Conservation (phyloP, 1,284 basidiomycete species). For the Sparassis latifolia region DNA sequence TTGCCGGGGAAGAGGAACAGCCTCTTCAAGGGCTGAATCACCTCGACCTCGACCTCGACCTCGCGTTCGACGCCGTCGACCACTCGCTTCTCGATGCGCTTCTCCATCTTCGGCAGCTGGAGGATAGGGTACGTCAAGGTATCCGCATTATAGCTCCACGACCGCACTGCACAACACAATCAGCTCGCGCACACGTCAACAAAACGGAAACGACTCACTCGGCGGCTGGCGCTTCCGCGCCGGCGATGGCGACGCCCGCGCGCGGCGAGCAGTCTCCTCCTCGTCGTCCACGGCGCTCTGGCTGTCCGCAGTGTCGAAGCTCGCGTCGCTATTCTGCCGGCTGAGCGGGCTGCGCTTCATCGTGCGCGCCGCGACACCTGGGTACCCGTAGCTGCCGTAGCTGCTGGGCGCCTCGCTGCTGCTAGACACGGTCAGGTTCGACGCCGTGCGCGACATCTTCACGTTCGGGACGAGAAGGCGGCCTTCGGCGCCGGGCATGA, state of each 20-base stretch:
- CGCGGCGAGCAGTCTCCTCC: not conserved
- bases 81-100: constrained; percentile 36
- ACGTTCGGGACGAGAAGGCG: constrained; percentile 63
- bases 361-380: not conserved
- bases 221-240: constrained; percentile 20
- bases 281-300: constrained; percentile 19
- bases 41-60: constrained; percentile 45
- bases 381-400: constrained; percentile 14
- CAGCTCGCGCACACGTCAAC: constrained; percentile 6
- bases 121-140: constrained; percentile 60
- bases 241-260: constrained; percentile 11
- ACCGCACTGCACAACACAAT: constrained; percentile 37
- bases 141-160: constrained; percentile 63
- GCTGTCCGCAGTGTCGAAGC: constrained; percentile 9
- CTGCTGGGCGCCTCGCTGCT: constrained; percentile 16
- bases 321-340: constrained; percentile 28
- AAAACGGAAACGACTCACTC: constrained; percentile 20
- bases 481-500: constrained; percentile 52
- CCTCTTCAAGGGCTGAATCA: constrained; percentile 37
- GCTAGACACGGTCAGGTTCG: constrained; percentile 7
- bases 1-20: constrained; percentile 44
- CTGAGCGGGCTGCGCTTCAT: constrained; percentile 34
- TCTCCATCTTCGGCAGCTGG: constrained; percentile 46
- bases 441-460: constrained; percentile 35
- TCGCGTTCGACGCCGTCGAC: constrained; percentile 48